Percentiles rank a stretch among this genome's conserved stretches.
phyloP scores from a whole-genome alignment of 1,139 yeast genomes.

The Suhomyces guaymorum region DNA sequence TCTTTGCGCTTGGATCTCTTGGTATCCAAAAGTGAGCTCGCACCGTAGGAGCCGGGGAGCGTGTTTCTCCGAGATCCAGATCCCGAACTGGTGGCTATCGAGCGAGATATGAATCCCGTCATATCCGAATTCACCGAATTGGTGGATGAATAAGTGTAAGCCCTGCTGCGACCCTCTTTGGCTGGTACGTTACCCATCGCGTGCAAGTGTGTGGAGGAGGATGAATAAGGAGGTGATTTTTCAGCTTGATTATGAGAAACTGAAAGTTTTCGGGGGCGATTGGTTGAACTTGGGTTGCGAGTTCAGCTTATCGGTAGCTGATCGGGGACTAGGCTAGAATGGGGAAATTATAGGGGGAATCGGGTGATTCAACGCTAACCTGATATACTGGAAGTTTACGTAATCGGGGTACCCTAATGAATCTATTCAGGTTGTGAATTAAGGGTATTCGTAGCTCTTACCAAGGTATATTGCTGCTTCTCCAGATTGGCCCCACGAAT shows the following conservation, averaged over 20 bases:
- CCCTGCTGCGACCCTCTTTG: constrained; percentile 46
- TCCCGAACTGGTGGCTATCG: constrained; percentile 5
- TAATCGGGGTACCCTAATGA: neutral
- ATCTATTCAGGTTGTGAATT: neutral
- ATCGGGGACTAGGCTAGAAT: neutral
- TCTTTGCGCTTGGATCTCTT: constrained; percentile 36
- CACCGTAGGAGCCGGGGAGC: constrained; percentile 18
- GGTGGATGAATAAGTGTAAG: constrained; percentile 16
- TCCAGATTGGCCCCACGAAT: constrained; percentile 7
- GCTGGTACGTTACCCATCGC: constrained; percentile 64
- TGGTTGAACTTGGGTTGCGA: no score
- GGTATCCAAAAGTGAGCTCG: constrained; percentile 22
- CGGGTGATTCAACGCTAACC: neutral
- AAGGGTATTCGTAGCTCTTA: neutral
- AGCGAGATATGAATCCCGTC: constrained; percentile 15
- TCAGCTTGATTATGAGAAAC: no score
- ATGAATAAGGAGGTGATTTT: no score
- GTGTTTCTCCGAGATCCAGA: constrained; percentile 21
- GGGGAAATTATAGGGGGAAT: neutral
- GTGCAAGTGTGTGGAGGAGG: neutral
- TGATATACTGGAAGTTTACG: neutral
- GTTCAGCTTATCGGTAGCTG: neutral
- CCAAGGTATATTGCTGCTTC: constrained; percentile 3
- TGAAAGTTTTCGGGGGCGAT: no score
- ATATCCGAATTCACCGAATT: constrained; percentile 12